A percentile compares a stretch with the other conserved stretches of the same genome.
phyloP scores from a whole-genome alignment of 495 filamentous ascomycete species.

The Aspergillus funiculosus region DNA sequence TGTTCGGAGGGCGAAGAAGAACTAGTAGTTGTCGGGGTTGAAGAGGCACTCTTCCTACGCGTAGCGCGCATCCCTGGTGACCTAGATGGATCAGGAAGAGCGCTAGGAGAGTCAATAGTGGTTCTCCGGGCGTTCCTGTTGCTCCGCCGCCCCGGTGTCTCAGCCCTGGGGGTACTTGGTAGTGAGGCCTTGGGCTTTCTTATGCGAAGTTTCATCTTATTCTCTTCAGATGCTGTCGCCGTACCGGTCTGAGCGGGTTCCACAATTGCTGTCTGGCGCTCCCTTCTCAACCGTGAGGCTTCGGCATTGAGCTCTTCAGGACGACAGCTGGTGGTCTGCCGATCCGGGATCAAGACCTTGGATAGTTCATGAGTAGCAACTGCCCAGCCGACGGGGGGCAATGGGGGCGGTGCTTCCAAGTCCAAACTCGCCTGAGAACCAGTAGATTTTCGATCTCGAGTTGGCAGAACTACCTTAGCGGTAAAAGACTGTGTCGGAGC shows the following conservation, averaged over 20 bases:
- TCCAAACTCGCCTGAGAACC: conserved; percentile 26
- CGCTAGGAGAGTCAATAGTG: conserved; percentile 56
- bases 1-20: conserved; percentile 12
- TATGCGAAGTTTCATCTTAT: conserved; percentile 65
- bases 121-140: conserved; percentile 53
- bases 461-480: conserved; percentile 61
- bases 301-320: conserved; percentile 67
- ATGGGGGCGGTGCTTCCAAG: conserved; percentile 55
- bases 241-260: conserved; percentile 10
- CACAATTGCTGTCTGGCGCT: conserved; percentile 50
- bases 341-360: conserved; percentile 73
- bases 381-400: conserved; percentile 78
- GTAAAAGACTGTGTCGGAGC: conserved; percentile 72
- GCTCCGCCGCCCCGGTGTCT: conserved; percentile 45
- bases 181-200: conserved; percentile 56
- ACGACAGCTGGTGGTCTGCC: conserved; percentile 67
- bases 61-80: conserved; percentile 33
- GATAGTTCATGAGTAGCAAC: conserved; percentile 73
- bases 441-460: conserved; percentile 47
- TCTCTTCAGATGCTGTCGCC: conserved; percentile 36
- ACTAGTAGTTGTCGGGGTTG: conserved; percentile 12
- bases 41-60: conserved; percentile 32
- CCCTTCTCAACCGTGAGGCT: conserved; percentile 53
- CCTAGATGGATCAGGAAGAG: conserved; percentile 30
- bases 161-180: conserved; percentile 31